Evolutionary conservation across 352 stramenopile genomes (phyloP).

Genomic region (Globisporangium recalcitrans): DNA sequence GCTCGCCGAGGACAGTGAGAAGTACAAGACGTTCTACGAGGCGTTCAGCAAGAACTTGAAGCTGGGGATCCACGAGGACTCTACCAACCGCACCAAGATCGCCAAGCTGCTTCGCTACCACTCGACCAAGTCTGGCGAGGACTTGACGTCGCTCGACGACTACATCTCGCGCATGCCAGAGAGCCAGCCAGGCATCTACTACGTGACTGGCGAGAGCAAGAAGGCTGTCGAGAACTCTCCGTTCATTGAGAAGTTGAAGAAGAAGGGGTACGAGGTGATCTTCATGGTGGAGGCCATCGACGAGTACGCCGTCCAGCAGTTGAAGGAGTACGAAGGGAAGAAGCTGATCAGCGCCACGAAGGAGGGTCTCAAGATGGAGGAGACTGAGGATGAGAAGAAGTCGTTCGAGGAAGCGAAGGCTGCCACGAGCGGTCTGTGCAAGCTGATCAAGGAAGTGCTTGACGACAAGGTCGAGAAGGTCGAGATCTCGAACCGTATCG

Average conservation of each 20-base stretch:
- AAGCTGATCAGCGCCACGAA: constrained; percentile 99
- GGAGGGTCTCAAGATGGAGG: constrained; percentile 95
- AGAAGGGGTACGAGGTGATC: constrained; percentile 99
- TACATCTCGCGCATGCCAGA: constrained; percentile 97
- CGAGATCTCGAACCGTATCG: constrained; percentile 98
- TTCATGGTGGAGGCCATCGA: constrained; percentile 99
- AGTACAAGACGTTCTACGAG: constrained; percentile 99
- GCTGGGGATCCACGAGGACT: constrained; percentile 99
- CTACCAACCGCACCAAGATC: constrained; percentile 98
- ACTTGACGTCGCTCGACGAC: constrained; percentile 97
- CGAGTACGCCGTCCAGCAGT: constrained; percentile 99
- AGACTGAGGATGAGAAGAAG: constrained; percentile 98
- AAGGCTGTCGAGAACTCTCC: constrained; percentile 98
- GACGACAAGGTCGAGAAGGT: constrained; percentile 99
- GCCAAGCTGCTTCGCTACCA: constrained; percentile 99
- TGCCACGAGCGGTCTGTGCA: constrained; percentile 96
- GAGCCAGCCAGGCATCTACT: constrained; percentile 99
- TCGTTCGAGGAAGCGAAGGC: constrained; percentile 98
- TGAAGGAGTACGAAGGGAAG: constrained; percentile 99
- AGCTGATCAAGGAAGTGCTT: constrained; percentile 99
- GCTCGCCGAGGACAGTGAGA: constrained; percentile 95
- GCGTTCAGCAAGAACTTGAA: constrained; percentile 99
- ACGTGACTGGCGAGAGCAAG: constrained; percentile 99
- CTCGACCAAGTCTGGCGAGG: constrained; percentile 97
- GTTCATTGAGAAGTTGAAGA: constrained; percentile 99